Base-by-base conservation (phyloP, 2,329 filamentous ascomycete genomes). In the Cladosporium sp. region DNA sequence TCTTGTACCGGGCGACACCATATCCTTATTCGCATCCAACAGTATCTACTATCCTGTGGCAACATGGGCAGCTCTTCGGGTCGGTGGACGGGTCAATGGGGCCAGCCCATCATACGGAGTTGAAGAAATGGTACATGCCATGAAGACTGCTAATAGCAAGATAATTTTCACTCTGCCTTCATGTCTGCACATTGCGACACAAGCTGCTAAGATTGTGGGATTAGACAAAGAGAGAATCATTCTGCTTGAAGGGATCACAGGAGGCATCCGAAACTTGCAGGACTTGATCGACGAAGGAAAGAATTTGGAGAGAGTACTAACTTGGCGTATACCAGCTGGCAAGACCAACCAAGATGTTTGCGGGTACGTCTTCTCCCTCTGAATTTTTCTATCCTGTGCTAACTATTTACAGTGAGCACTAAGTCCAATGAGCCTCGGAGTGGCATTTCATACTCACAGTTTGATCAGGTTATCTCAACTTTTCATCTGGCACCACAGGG, bases 21-120 rank as follows among this genome's bases (percentile, higher is more conserved):
- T 87, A 1, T 77, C 82, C 0, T 71, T 88, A 1, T 88, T 87
- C 71, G 80, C 78, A 52, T 80, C 80, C 20, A 88, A 88, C 65
- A 84, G 82, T 7, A 81, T 88, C 55, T 87, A 83, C 83, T 87
- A 87, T 64, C 84, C 85, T 0, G 80, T 87, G 4, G 83, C 81
- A 13, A 82, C 87, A 75, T 78, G 83, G 58, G 79, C 80, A 0
- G 78, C 80, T 2, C 73, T 84, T 4, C 77, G 80, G 12, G 77
- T 75, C 4, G 81, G 77, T 0, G 84, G 80, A 7, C 77, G 83
- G 25, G 81, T 87, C 1, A 83, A 79, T 6, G 85, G 85, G 1
- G 85, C 84, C 0, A 83, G 78, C 17, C 85, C 85, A 0, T 85
- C 84, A 0, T 88, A 88, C 69, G 86, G 82, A 55, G 75, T 83